Base-by-base conservation (phyloP, 2,329 filamentous ascomycete species). In the Plectosphaerella plurivora region DNA sequence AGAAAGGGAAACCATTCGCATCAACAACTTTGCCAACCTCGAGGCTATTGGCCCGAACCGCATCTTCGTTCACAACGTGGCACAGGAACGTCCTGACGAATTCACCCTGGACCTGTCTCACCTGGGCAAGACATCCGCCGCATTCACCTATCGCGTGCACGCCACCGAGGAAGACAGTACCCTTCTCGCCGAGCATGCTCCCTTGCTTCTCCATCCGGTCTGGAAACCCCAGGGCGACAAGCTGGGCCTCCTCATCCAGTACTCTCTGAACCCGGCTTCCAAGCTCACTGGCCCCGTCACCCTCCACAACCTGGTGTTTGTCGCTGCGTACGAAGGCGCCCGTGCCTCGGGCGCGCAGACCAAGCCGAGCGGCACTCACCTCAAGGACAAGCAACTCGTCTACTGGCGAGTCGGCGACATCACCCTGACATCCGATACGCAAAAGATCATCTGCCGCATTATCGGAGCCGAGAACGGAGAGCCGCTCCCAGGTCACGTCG, bases 21-120 rank as follows among this genome's bases (percentile, higher is more conserved):
- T 99, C 54, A 90, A 96, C 63, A 94, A 96, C 65, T 96, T 96
- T 65, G 73, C 86, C 10, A 80, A 82, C n/a, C 79, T 99, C 6
- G 94, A 97, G 62, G 91, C 90, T 63, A 92, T 99, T 52, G 92
- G 91, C 0, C 91, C 92, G 1, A 99, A 99, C 67, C 90, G 91
- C 44, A 89, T 91, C 53, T 96, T 97, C 70, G 85, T 97, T 49
- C 83, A 86, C 33, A 87, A 91, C 59, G 76, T 81, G 5, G 70
- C 74, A 1, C 64, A 77, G 1, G 83, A 87, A 10, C 84, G 81
- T 53, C 80, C 87, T 4, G 92, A 95, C 53, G 87, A 93, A 64
- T 99, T 95, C 70, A 82, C 76, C 0, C 74, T 99, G 33, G 83
- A 92, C 56, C 72, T 94, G 7, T 77, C 84, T 14, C 84, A 86